These are phyloP conservation scores for Penicillium sp. DNA, from an alignment of 2,329 filamentous ascomycete genomes.

Conservation along the genomic window DNA sequence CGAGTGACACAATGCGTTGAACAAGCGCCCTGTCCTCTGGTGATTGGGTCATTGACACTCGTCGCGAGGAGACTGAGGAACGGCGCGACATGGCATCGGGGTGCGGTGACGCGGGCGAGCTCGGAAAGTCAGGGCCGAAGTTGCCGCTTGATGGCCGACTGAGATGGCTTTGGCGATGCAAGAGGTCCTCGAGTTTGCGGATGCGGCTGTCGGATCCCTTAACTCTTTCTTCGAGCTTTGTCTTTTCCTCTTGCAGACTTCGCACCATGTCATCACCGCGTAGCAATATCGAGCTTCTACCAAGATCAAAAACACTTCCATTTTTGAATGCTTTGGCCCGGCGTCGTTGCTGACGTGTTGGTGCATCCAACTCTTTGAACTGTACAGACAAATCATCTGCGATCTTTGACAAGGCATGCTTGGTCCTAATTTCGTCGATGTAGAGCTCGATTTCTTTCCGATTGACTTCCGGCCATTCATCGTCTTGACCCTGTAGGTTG, in stretches of 20 bases:
- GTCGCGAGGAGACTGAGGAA: constrained; percentile 64
- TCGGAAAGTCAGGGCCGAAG: constrained; percentile 48
- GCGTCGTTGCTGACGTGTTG: constrained; percentile 84
- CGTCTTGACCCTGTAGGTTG: constrained; percentile 78
- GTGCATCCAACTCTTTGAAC: constrained; percentile 76
- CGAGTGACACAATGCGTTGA: constrained; percentile 68
- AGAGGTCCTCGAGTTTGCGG: constrained; percentile 84
- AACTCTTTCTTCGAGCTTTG: constrained; percentile 71
- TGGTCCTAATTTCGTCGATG: constrained; percentile 65
- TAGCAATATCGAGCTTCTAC: constrained; percentile 82
- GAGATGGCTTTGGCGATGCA: constrained; percentile 76
- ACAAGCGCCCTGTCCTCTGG: constrained; percentile 64
- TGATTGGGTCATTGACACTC: constrained; percentile 64
- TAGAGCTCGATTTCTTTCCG: constrained; percentile 79
- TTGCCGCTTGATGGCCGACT: constrained; percentile 58
- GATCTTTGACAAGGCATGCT: constrained; percentile 68
- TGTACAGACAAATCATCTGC: constrained; percentile 75
- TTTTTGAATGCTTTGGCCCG: constrained; percentile 94
- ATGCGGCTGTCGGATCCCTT: constrained; percentile 88
- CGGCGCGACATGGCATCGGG: constrained; percentile 55
- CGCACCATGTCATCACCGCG: constrained; percentile 81
- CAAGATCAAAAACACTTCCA: constrained; percentile 90
- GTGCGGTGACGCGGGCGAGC: constrained; percentile 46
- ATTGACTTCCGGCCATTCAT: constrained; percentile 76
- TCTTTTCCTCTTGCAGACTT: constrained; percentile 82